A percentile compares a stretch with the other conserved stretches of the same genome.
Evolutionary conservation across 148 eudicot species (phyloP).

Genomic region (Silene latifolia): DNA sequence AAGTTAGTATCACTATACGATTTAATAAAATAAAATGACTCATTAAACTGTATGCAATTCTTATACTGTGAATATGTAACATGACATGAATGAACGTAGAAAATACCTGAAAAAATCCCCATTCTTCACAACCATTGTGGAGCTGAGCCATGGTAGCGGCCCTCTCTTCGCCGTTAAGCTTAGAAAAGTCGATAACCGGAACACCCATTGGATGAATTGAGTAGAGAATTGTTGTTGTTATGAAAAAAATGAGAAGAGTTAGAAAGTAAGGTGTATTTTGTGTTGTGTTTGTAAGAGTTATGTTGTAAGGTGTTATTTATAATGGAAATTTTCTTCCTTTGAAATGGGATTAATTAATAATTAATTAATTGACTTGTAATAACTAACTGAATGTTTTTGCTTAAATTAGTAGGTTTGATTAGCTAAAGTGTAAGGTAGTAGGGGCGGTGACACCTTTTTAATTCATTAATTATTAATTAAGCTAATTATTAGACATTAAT

Average conservation of each 20-base stretch:
- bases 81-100: not conserved
- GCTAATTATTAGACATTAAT: slow-evolving; percentile 23
- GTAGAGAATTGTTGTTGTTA: not conserved
- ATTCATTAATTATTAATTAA: not conserved
- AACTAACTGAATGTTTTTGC: slow-evolving; percentile 4
- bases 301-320: slow-evolving; percentile 27
- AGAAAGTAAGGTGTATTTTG: not conserved
- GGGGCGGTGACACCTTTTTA: slow-evolving; percentile 17
- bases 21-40: too few relatives aligned
- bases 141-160: slow-evolving; percentile 63
- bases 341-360: slow-evolving; percentile 18
- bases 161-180: slow-evolving; percentile 75
- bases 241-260: not conserved
- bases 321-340: slow-evolving; percentile 24
- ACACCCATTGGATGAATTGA: slow-evolving; percentile 48
- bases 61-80: too few relatives aligned
- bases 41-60: too few relatives aligned
- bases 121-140: slow-evolving; percentile 72
- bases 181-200: slow-evolving; percentile 92
- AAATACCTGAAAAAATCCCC: slow-evolving; percentile 95
- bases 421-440: slow-evolving; percentile 17
- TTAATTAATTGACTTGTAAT: not conserved
- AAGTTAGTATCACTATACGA: too few relatives aligned
- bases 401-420: not conserved
- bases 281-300: slow-evolving; percentile 16